Conservation (phyloP, 1,284 basidiomycete genomes). For the Lignosus rhinocerotis region DNA sequence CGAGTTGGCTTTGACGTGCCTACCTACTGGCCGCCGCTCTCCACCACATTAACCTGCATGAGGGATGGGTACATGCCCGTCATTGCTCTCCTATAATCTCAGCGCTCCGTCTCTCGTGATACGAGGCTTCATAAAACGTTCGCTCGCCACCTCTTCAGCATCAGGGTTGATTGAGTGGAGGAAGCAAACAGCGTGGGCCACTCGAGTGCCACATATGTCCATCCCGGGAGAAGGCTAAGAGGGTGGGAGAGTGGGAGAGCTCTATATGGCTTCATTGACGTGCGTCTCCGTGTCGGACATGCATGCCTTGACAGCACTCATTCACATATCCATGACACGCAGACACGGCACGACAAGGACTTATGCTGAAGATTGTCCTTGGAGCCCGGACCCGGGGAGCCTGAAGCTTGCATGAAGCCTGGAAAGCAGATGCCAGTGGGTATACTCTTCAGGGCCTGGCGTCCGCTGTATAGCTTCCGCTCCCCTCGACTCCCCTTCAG, state of each 20-base stretch:
- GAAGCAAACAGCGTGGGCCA: no score
- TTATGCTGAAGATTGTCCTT: not conserved
- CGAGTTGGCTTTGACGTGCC: no score
- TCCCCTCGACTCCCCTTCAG: not conserved
- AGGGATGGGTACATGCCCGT: no score
- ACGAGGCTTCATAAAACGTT: no score
- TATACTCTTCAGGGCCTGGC: no score
- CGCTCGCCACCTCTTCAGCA: no score
- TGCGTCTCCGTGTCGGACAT: not conserved
- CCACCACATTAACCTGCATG: no score
- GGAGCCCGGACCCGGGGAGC: not conserved
- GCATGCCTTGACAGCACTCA: not conserved
- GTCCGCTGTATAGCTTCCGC: not conserved
- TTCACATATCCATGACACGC: not conserved
- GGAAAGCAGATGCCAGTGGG: not conserved
- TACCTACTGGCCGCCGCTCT: no score
- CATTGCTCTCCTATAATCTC: no score
- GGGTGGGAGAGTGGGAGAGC: not conserved
- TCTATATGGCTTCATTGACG: not conserved
- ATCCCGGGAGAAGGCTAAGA: not conserved
- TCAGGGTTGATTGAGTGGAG: no score
- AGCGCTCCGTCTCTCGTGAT: no score
- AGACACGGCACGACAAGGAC: not conserved
- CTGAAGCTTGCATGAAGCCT: not conserved
- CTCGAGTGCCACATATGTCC: no score